A percentile compares a stretch with the other conserved stretches of the same genome.
Conservation (phyloP, 768 basidiomycete genomes). For the Flagelloscypha sp. region DNA sequence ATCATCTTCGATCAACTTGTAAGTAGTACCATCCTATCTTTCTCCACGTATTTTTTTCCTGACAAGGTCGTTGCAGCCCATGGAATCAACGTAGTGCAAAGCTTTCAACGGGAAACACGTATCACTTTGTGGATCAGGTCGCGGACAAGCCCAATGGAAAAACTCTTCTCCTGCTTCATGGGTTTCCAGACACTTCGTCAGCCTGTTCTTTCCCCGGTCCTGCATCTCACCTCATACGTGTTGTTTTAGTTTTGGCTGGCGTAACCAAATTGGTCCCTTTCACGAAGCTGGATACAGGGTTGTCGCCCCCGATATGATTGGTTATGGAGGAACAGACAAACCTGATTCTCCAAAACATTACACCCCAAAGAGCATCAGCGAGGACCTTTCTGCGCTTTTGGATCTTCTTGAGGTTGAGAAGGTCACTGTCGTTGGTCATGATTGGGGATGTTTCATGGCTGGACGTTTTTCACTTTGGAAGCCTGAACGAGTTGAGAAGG, state of each 20-base stretch:
- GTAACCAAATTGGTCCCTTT: conserved; percentile 37
- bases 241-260: conserved; percentile 35
- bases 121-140: conserved; percentile 39
- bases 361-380: conserved; percentile 23
- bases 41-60: no score
- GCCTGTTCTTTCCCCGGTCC: no score
- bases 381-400: conserved; percentile 35
- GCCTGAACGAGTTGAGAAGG: conserved; percentile 33
- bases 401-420: conserved; percentile 26
- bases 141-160: conserved; percentile 16
- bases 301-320: conserved; percentile 25
- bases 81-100: conserved; percentile 24
- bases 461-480: conserved; percentile 39
- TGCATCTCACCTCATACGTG: background rate
- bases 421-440: conserved; percentile 41
- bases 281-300: conserved; percentile 28
- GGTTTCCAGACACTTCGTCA: conserved; percentile 42
- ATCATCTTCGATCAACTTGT: no score
- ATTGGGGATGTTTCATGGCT: conserved; percentile 39
- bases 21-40: no score
- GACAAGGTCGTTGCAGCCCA: no score
- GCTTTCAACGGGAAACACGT: conserved; percentile 32
- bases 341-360: conserved; percentile 24
- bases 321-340: conserved; percentile 31
- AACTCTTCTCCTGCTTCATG: conserved; percentile 36